Percentiles rank a stretch among this genome's conserved stretches.
Conservation (phyloP, 371 early-diverging fungal genomes). For the Capniomyces stellatus region DNA sequence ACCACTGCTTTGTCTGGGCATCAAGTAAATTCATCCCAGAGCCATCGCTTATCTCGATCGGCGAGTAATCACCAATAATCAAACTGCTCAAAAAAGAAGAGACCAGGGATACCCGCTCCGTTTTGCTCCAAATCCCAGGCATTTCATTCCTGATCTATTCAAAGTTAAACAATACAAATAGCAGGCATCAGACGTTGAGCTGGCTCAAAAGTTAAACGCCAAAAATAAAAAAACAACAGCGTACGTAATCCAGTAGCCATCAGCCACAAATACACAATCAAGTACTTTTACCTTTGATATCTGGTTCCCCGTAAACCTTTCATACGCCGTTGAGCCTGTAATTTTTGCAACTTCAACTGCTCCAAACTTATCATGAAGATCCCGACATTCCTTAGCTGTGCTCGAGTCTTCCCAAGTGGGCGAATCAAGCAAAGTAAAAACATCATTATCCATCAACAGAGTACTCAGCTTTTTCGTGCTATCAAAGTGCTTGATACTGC, state of each 20-base stretch:
- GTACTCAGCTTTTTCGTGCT: conserved; percentile 25
- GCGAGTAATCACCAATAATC: conserved; percentile 36
- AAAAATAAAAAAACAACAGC: too few species aligned
- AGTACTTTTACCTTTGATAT: conserved; percentile 38
- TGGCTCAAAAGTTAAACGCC: too few species aligned
- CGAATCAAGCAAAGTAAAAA: conserved; percentile 40
- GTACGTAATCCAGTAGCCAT: too few species aligned
- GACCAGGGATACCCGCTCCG: conserved; percentile 44
- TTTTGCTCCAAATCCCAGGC: conserved; percentile 15
- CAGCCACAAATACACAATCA: too few species aligned
- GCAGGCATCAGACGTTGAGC: too few species aligned
- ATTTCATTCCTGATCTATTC: conserved; percentile 2
- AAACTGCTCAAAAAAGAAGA: conserved; percentile 51
- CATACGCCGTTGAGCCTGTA: conserved; percentile 58
- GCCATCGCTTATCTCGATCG: conserved; percentile 57
- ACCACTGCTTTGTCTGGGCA: conserved; percentile 33
- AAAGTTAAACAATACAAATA: neutral
- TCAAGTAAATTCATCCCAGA: conserved; percentile 70
- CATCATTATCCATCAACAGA: conserved; percentile 28
- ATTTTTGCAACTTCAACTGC: conserved; percentile 35
- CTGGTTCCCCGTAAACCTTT: conserved; percentile 64
- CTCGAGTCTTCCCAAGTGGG: conserved; percentile 79
- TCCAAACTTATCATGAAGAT: conserved; percentile 38
- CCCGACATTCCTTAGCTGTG: conserved; percentile 40
- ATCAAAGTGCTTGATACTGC: conserved; percentile 20